Evolutionary conservation across 2,329 filamentous ascomycete species (phyloP).

Genomic region (Aureobasidium sp.): DNA sequence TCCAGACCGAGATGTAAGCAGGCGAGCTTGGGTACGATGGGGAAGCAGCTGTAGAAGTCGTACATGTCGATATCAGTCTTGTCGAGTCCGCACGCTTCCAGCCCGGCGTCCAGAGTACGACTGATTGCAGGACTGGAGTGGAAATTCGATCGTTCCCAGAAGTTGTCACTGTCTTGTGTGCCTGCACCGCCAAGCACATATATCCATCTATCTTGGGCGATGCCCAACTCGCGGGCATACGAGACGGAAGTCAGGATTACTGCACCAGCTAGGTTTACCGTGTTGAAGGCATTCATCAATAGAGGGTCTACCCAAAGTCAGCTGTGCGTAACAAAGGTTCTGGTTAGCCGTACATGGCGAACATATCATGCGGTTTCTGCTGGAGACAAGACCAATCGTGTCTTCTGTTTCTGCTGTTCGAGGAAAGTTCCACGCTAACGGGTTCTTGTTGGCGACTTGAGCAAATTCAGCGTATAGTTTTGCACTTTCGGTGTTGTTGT

Average conservation of each 20-base stretch:
- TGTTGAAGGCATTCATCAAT: conserved; percentile 65
- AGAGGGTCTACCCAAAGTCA: conserved; percentile 47
- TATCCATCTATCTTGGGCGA: conserved; percentile 50
- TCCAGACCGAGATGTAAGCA: conserved; percentile 50
- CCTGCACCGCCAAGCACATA: conserved; percentile 57
- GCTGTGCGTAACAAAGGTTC: neutral
- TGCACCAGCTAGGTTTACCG: conserved; percentile 54
- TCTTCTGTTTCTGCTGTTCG: conserved; percentile 37
- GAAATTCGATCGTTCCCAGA: conserved; percentile 55
- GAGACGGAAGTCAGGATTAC: conserved; percentile 51
- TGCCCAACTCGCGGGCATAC: conserved; percentile 44
- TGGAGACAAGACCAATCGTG: conserved; percentile 45
- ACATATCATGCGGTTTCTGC: conserved; percentile 59
- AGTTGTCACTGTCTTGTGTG: conserved; percentile 48
- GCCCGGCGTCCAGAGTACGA: conserved; percentile 45
- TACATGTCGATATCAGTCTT: conserved; percentile 49
- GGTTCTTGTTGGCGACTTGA: conserved; percentile 44
- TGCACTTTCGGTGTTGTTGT: conserved; percentile 52
- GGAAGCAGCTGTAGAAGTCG: conserved; percentile 62
- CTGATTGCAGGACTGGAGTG: conserved; percentile 50
- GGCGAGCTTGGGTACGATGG: conserved; percentile 59
- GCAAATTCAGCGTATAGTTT: conserved; percentile 54
- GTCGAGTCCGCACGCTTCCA: conserved; percentile 39
- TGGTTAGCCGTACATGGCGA: conserved; percentile 45
- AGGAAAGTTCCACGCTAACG: conserved; percentile 50